Evolutionary conservation across 352 stramenopile species (phyloP).

Genomic region (Thalassiosira livingstoniorum): DNA sequence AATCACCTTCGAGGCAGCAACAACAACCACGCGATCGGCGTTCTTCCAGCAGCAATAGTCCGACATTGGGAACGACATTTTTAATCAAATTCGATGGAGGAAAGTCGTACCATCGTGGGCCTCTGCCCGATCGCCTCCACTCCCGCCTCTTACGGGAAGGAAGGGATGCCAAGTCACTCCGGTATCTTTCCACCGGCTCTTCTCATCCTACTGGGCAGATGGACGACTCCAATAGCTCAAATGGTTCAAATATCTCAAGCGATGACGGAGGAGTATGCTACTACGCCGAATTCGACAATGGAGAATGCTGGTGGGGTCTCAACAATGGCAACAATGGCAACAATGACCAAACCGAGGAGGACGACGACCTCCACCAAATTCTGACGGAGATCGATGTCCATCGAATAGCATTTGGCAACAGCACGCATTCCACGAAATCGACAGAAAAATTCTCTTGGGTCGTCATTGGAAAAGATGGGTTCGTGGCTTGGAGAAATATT

Average conservation of each 20-base stretch:
- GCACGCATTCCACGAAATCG: neutral
- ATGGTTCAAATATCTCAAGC: neutral
- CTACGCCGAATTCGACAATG: slow-evolving; percentile 73
- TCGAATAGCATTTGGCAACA: slow-evolving; percentile 70
- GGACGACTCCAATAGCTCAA: neutral
- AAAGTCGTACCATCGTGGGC: slow-evolving; percentile 50
- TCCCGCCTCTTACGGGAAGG: slow-evolving; percentile 32
- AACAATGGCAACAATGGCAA: neutral
- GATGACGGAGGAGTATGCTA: slow-evolving; percentile 59
- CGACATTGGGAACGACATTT: slow-evolving; percentile 33
- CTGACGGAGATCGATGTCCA: slow-evolving; percentile 72
- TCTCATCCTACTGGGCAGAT: neutral
- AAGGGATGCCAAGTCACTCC: slow-evolving; percentile 38
- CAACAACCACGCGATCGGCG: neutral
- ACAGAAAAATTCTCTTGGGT: slow-evolving; percentile 79
- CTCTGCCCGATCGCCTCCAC: slow-evolving; percentile 53
- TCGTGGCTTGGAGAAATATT: slow-evolving; percentile 76
- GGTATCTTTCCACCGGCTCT: slow-evolving; percentile 71
- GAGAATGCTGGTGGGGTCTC: slow-evolving; percentile 76
- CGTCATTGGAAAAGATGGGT: slow-evolving; percentile 70
- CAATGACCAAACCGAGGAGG: slow-evolving; percentile 20
- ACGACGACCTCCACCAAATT: slow-evolving; percentile 66
- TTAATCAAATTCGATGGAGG: slow-evolving; percentile 70
- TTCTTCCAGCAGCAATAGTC: neutral
- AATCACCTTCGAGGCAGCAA: neutral